Evolutionary conservation across 371 early-diverging fungal genomes (phyloP).

Genomic region (Mortierella sp.): DNA sequence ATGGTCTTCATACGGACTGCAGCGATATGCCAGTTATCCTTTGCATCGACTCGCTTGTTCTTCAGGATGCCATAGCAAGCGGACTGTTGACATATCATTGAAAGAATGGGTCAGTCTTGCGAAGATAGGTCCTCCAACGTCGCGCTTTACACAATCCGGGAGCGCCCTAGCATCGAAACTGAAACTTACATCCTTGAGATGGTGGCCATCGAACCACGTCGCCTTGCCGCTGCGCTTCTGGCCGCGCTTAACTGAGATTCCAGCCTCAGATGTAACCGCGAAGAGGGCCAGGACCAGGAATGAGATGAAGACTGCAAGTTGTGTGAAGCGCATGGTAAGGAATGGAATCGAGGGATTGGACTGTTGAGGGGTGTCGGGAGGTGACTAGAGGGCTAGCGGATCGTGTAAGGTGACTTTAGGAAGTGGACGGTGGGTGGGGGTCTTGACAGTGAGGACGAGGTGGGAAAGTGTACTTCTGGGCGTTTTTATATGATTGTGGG

Average conservation of each 20-base stretch:
- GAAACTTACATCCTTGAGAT: constrained; percentile 40
- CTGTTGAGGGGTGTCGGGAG: background rate
- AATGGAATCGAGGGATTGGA: constrained; percentile 1
- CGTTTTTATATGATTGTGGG: too few relatives aligned
- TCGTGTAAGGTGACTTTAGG: background rate
- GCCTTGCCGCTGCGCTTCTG: constrained; percentile 12
- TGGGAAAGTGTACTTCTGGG: too few relatives aligned
- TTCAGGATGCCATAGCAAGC: constrained; percentile 42
- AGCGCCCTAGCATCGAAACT: background rate
- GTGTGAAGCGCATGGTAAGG: constrained; percentile 20
- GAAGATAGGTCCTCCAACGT: too few relatives aligned
- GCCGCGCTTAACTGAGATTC: constrained; percentile 10
- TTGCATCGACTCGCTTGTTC: constrained; percentile 33
- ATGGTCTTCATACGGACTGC: constrained; percentile 25
- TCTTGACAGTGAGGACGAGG: too few relatives aligned
- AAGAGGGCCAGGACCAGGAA: constrained; percentile 24
- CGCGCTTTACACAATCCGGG: too few relatives aligned
- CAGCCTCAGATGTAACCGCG: constrained; percentile 20
- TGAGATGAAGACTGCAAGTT: constrained; percentile 16
- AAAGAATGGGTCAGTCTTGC: too few relatives aligned
- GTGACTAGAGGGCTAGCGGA: background rate
- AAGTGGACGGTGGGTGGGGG: too few relatives aligned
- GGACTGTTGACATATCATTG: too few relatives aligned
- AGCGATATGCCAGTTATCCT: constrained; percentile 42
- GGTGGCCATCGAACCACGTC: constrained; percentile 48